Conservation (phyloP, 345 rosid species). For the Linum tenue region DNA sequence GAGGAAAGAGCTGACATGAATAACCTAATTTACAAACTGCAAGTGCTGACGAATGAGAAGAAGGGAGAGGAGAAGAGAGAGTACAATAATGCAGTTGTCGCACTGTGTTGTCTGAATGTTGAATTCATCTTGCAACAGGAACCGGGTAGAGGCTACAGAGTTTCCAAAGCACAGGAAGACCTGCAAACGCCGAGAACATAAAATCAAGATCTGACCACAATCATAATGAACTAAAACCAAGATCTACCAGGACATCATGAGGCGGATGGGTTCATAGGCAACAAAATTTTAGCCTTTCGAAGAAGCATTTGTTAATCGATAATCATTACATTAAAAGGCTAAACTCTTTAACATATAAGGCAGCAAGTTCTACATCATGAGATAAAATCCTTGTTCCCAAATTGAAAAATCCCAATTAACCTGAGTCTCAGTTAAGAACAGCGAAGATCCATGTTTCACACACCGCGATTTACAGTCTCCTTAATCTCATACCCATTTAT, state of each 20-base stretch:
- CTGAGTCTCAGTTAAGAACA: too few relatives aligned
- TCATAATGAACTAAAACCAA: background rate
- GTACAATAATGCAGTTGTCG: slow-evolving; percentile 95
- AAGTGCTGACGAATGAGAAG: background rate
- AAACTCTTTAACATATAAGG: background rate
- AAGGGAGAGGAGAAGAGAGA: slow-evolving; percentile 10
- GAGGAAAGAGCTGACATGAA: slow-evolving; percentile 11
- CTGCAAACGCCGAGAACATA: slow-evolving; percentile 27
- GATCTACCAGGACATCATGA: background rate
- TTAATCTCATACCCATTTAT: background rate
- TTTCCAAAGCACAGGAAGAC: slow-evolving; percentile 84
- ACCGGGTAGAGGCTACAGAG: slow-evolving; percentile 96
- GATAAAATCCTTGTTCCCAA: background rate
- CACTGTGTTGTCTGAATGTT: slow-evolving; percentile 95
- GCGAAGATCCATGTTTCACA: too few relatives aligned
- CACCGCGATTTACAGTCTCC: background rate
- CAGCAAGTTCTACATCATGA: background rate
- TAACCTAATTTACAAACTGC: background rate
- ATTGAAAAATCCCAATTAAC: too few relatives aligned
- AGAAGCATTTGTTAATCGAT: background rate
- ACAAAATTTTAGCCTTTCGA: background rate
- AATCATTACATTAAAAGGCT: background rate
- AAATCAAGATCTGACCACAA: background rate
- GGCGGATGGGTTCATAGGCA: background rate
- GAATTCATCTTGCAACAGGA: slow-evolving; percentile 92